Evolutionary conservation across 2,329 filamentous ascomycete genomes (phyloP).

Genomic region (Colletotrichum orbiculare): DNA sequence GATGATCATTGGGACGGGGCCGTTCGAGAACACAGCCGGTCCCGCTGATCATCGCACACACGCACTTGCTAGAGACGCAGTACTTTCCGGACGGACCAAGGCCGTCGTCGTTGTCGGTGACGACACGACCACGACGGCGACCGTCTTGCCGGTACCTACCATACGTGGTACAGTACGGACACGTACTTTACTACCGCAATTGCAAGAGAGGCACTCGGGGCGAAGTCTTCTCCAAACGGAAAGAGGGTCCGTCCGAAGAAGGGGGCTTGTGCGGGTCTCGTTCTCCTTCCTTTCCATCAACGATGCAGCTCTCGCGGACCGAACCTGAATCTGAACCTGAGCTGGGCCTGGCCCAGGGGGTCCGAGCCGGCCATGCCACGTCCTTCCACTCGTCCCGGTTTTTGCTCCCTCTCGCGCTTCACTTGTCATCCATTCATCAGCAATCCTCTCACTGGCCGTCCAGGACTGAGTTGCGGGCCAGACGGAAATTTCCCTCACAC

Average conservation of each 20-base stretch:
- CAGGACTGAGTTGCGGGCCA: constrained; percentile 3
- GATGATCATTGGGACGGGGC: constrained; percentile 29
- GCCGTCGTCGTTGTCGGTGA: background rate
- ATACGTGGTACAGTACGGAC: no score
- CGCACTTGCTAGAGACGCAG: no score
- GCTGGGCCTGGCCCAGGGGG: background rate
- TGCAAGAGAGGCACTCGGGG: background rate
- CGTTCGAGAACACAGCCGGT: constrained; percentile 25
- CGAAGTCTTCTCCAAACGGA: constrained; percentile 23
- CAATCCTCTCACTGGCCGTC: constrained; percentile 1
- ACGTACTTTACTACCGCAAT: no score
- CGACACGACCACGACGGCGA: no score
- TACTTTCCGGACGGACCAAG: constrained; percentile 19
- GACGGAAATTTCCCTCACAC: constrained; percentile 30
- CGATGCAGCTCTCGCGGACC: no score
- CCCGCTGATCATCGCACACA: constrained; percentile 22
- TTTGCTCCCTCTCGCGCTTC: background rate
- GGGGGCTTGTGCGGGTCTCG: constrained; percentile 12
- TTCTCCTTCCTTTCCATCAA: constrained; percentile 13
- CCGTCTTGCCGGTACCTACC: background rate
- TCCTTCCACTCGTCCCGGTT: constrained; percentile 7
- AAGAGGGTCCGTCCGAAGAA: constrained; percentile 11
- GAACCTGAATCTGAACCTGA: no score
- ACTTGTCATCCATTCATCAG: constrained; percentile 22
- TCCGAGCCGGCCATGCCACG: constrained; percentile 5